These are phyloP conservation scores for Poronia punctata DNA, from an alignment of 495 filamentous ascomycete genomes.

Conservation along the genomic window DNA sequence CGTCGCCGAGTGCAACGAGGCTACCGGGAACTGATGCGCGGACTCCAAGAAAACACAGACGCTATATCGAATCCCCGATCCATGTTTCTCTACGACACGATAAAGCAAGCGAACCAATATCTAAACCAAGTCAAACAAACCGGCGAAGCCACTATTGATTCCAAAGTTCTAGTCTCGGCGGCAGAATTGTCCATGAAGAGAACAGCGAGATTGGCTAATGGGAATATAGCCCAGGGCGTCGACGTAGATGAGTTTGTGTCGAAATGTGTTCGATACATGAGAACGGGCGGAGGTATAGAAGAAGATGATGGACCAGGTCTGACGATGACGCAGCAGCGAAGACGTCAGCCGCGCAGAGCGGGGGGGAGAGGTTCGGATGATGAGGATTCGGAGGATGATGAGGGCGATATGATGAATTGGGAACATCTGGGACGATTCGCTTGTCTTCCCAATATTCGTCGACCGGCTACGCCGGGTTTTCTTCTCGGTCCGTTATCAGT, in stretches of 20 bases:
- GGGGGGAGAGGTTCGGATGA: constrained; percentile 33
- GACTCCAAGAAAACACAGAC: constrained; percentile 64
- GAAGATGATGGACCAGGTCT: constrained; percentile 35
- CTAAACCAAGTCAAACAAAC: constrained; percentile 77
- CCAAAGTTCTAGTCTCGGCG: constrained; percentile 68
- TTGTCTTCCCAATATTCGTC: constrained; percentile 60
- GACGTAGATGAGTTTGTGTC: constrained; percentile 92
- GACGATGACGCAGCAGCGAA: constrained; percentile 39
- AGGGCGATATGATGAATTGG: constrained; percentile 83
- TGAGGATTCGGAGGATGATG: constrained; percentile 54
- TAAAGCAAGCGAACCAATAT: constrained; percentile 57
- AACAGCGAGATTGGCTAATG: constrained; percentile 60
- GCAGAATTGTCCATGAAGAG: constrained; percentile 74
- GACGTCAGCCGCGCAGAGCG: constrained; percentile 25
- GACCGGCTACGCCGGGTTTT: constrained; percentile 76
- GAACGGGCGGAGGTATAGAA: constrained; percentile 42
- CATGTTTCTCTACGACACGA: constrained; percentile 51
- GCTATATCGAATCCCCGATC: constrained; percentile 58
- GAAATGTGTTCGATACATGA: constrained; percentile 87
- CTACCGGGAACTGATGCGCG: constrained; percentile 58
- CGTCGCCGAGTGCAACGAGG: constrained; percentile 61
- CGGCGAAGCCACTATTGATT: constrained; percentile 86
- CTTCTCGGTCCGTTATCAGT: constrained; percentile 84
- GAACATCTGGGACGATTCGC: constrained; percentile 70
- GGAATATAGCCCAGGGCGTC: constrained; percentile 61